Percentiles rank a stretch among this genome's conserved stretches.
phyloP scores from a whole-genome alignment of 2,329 filamentous ascomycete genomes.

The Aspergillus oerlinghausenensis region DNA sequence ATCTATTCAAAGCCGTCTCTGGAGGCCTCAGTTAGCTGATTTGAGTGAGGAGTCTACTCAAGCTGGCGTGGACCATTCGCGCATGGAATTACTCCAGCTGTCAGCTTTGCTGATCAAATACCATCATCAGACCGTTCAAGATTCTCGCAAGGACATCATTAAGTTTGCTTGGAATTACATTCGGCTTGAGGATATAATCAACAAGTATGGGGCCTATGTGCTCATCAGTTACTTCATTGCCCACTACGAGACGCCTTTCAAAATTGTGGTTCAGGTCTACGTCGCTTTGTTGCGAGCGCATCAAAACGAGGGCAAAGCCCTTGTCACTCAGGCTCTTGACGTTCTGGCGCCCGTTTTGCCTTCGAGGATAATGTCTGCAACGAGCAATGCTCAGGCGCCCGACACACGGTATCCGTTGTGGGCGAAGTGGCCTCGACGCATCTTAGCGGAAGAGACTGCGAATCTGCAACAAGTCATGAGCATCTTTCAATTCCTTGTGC shows the following conservation, averaged over 20 bases:
- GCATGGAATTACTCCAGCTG: conserved; percentile 92
- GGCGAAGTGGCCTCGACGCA: conserved; percentile 85
- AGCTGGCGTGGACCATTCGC: conserved; percentile 86
- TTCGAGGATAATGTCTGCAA: conserved; percentile 60
- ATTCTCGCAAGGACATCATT: conserved; percentile 94
- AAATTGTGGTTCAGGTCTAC: conserved; percentile 95
- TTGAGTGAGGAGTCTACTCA: conserved; percentile 77
- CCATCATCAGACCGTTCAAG: conserved; percentile 79
- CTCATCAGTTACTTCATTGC: conserved; percentile 97
- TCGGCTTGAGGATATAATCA: conserved; percentile 95
- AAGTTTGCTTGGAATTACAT: conserved; percentile 99
- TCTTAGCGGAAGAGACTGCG: conserved; percentile 87
- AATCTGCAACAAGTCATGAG: conserved; percentile 94
- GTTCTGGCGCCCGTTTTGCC: conserved; percentile 91
- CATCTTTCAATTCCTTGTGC: conserved; percentile 94
- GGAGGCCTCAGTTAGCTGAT: conserved; percentile 83
- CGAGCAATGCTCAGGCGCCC: conserved; percentile 51
- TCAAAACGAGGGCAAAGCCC: conserved; percentile 84
- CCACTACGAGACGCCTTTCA: conserved; percentile 90
- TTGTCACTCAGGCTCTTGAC: conserved; percentile 92
- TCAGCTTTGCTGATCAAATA: conserved; percentile 96
- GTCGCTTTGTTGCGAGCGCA: conserved; percentile 85
- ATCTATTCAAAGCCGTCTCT: conserved; percentile 84
- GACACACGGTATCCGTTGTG: conserved; percentile 75
- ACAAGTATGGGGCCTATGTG: conserved; percentile 97